Base-by-base conservation (phyloP, 2,329 filamentous ascomycete genomes). In the Aureobasidium pullulans region DNA sequence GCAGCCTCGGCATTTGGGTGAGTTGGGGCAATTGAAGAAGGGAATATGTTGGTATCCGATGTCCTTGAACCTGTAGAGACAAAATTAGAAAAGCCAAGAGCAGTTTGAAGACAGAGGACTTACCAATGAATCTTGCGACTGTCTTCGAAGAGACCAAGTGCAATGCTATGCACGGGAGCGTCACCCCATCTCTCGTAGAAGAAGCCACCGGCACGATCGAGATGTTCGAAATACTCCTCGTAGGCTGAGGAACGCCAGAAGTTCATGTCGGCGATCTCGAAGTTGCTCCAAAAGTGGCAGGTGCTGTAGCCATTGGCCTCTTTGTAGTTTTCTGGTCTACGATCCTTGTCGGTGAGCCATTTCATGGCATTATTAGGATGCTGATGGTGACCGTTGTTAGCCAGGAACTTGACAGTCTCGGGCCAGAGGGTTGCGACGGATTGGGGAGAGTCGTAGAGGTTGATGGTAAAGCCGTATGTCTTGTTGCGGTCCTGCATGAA, bases 141-240 rank as follows among this genome's bases (percentile, higher is more conserved):
- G 71, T 99, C 93, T 69, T 95, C 93, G 71, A 99, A 96, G 29
- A 99, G 75, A 32, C 90, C 94, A 43, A 99, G 75, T 0, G 90
- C 94, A 68, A 99, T 91, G 65, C 90, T 95, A 74, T 99, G 94
- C 6, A 99, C 94, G 0, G 94, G 94, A 1, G 94, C 94, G 78
- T 99, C 94, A 9, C 94, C 94, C 94, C 94, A 99, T 66, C 94
- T 82, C 77, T 99, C 94, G 71, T 99, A 99, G 74, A 96, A 99
- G 82, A 99, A 99, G 28, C 94, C 94, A 39, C 94, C 94, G 0
- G 92, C 90, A 19, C 89, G 84, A 73, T 99, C 94, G 36, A 99
- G 81, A 73, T 97, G 91, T 70, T 96, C 86, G 71, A 99, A 99
- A 74, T 96, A 99, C 64, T 95, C 91, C 70, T 96, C 89, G 71